Conservation (phyloP, 2,329 filamentous ascomycete species). For the Juglanconis sp. region DNA sequence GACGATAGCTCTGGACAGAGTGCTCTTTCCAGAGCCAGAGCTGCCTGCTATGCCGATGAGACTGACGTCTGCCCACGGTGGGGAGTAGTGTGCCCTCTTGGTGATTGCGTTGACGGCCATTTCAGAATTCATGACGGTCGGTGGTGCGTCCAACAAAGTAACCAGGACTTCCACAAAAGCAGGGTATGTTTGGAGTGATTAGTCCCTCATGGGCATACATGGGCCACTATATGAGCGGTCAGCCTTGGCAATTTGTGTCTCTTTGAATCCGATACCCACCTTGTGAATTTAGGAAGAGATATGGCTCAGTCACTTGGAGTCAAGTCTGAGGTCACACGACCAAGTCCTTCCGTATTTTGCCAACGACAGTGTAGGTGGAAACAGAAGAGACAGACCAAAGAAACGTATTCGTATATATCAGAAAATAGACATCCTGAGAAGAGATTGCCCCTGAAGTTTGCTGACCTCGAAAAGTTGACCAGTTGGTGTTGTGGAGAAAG, state of each 20-base stretch:
- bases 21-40: constrained; percentile 93
- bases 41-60: constrained; percentile 96
- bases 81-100: constrained; percentile 73
- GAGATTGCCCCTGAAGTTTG: neutral
- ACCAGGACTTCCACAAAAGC: neutral
- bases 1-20: constrained; percentile 87
- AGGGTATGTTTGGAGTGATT: neutral
- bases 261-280: neutral
- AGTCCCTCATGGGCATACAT: neutral
- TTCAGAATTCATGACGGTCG: constrained; percentile 19
- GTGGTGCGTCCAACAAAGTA: neutral
- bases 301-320: neutral
- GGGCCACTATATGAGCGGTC: neutral
- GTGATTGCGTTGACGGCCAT: constrained; percentile 41
- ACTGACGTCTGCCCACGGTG: constrained; percentile 92
- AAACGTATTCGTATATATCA: neutral
- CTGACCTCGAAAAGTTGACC: neutral
- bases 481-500: neutral
- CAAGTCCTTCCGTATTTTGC: neutral
- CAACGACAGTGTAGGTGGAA: neutral
- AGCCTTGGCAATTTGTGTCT: neutral
- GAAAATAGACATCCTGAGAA: neutral
- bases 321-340: neutral
- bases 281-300: neutral
- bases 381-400: neutral